Percentiles rank a stretch among this genome's conserved stretches.
These are phyloP conservation scores for Microbotryum scabiosae DNA, from an alignment of 1,284 basidiomycete species.

Conservation along the genomic window DNA sequence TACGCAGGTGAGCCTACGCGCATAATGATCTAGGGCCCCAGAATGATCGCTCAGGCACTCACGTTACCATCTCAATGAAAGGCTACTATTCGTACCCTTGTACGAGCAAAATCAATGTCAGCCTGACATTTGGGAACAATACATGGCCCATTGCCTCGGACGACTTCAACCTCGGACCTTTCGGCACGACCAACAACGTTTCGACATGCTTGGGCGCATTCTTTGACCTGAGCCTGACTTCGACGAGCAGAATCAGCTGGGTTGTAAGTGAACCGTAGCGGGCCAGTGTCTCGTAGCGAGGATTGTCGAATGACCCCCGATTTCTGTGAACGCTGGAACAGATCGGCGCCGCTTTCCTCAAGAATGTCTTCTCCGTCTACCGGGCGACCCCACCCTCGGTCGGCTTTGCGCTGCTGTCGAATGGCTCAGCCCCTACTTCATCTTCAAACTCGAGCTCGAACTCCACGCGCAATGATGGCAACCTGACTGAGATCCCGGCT, in stretches of 20 bases:
- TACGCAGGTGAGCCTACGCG: conserved; percentile 26
- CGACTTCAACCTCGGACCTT: conserved; percentile 37
- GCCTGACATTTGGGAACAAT: conserved; percentile 33
- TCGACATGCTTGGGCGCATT: conserved; percentile 37
- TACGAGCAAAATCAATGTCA: conserved; percentile 21
- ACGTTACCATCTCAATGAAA: neutral
- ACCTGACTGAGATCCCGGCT: conserved; percentile 8
- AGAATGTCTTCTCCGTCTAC: conserved; percentile 41
- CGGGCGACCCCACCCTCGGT: conserved; percentile 45
- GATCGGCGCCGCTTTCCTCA: conserved; percentile 37
- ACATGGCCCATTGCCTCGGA: conserved; percentile 26
- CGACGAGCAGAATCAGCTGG: conserved; percentile 50
- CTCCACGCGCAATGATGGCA: conserved; percentile 9
- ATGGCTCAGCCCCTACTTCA: neutral
- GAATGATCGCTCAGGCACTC: neutral
- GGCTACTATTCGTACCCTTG: conserved; percentile 36
- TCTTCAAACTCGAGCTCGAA: conserved; percentile 3
- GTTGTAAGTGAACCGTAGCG: conserved; percentile 18
- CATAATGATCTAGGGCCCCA: too few species aligned
- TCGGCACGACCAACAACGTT: conserved; percentile 28
- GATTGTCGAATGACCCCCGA: neutral
- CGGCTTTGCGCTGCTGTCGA: conserved; percentile 43
- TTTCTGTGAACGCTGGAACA: neutral
- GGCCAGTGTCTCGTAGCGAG: too few species aligned
- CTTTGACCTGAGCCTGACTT: conserved; percentile 34